Percentiles rank a stretch among this genome's conserved stretches.
Evolutionary conservation across 257 asterid genomes (phyloP).

Genomic region (Solanum chiquidenum): DNA sequence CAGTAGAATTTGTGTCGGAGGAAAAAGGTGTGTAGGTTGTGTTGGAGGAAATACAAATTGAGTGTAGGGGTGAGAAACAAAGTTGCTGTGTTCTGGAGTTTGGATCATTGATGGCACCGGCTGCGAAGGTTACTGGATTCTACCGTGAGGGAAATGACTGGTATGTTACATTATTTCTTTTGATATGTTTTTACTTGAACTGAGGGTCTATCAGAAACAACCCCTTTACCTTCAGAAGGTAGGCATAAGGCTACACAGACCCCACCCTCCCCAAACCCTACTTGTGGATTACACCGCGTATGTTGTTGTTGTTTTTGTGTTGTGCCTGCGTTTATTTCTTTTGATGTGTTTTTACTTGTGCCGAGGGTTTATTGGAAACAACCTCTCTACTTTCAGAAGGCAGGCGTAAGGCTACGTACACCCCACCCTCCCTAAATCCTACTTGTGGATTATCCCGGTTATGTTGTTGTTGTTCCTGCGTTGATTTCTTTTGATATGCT

Average conservation of each 20-base stretch:
- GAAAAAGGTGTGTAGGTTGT: background rate
- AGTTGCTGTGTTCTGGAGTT: background rate
- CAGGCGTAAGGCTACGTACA: background rate
- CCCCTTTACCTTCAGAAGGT: background rate
- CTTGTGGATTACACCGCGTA: background rate
- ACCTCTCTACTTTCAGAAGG: background rate
- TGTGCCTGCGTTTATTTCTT: background rate
- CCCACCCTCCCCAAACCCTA: background rate
- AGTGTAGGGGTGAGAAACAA: background rate
- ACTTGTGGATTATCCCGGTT: background rate
- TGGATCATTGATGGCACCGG: conserved; percentile 56
- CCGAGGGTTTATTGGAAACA: background rate
- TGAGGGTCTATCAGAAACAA: background rate
- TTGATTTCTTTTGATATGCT: background rate
- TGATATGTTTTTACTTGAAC: background rate
- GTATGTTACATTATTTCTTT: conserved; percentile 16
- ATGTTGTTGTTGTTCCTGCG: background rate
- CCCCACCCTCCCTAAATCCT: background rate
- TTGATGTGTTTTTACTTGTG: background rate
- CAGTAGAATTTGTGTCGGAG: background rate
- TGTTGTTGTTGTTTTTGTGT: background rate
- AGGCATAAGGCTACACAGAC: background rate
- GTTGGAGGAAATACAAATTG: conserved; percentile 1
- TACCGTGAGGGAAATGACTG: conserved; percentile 78
- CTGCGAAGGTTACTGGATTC: conserved; percentile 53